Evolutionary conservation across 805 yeast genomes (phyloP).

Genomic region (Candida nemodendra): DNA sequence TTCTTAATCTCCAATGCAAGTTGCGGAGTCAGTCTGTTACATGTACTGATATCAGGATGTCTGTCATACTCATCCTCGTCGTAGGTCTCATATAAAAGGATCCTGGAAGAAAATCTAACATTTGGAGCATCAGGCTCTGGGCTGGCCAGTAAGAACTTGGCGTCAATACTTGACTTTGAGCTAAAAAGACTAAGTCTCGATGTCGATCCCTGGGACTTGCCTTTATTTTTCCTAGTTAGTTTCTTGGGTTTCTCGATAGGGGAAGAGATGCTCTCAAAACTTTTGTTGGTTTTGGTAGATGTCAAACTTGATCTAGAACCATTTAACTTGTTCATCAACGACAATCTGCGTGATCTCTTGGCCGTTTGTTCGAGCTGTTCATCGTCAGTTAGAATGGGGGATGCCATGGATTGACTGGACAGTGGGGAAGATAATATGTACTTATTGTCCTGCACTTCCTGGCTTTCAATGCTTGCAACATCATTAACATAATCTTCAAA

Average conservation of each 20-base stretch:
- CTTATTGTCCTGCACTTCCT: background rate
- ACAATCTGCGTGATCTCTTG: constrained; percentile 19
- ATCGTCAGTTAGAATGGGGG: background rate
- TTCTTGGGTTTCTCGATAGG: constrained; percentile 18
- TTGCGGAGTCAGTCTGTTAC: constrained; percentile 84
- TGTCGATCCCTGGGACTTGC: constrained; percentile 21
- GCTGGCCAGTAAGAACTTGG: constrained; percentile 8
- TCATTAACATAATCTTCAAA: constrained; percentile 23
- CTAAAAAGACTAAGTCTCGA: constrained; percentile 18
- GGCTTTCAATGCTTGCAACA: constrained; percentile 10
- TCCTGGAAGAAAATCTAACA: constrained; percentile 70
- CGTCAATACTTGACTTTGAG: constrained; percentile 15
- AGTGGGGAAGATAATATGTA: background rate
- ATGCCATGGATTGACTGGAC: background rate
- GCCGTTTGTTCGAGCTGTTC: background rate
- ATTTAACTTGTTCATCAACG: constrained; percentile 13
- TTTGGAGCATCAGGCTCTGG: constrained; percentile 10
- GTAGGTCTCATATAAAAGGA: constrained; percentile 82
- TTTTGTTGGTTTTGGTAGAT: background rate
- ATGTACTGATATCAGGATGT: constrained; percentile 88
- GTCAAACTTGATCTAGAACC: constrained; percentile 5
- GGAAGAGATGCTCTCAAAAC: background rate
- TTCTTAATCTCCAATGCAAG: constrained; percentile 83
- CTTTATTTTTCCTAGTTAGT: constrained; percentile 15
- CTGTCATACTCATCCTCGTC: constrained; percentile 84